Evolutionary conservation across 306 rosid species (phyloP).

Genomic region (Sindora glabra): DNA sequence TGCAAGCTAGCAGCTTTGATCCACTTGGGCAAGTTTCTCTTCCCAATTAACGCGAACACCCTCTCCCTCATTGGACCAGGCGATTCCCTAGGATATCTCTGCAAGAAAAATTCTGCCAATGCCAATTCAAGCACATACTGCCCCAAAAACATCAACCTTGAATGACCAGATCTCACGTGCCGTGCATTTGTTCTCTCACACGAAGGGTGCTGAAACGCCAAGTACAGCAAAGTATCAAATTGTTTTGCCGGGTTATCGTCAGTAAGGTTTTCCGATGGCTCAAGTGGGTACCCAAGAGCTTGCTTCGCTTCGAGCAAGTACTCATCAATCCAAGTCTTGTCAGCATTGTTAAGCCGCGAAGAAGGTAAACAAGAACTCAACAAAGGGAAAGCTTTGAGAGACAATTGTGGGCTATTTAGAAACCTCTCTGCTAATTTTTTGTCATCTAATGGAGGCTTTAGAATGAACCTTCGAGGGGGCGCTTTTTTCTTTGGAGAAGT

Average conservation of each 20-base stretch:
- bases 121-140: conserved; percentile 81
- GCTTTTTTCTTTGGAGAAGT: conserved; percentile 67
- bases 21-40: conserved; percentile 72
- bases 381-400: conserved; percentile 75
- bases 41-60: conserved; percentile 77
- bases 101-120: conserved; percentile 71
- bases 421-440: conserved; percentile 66
- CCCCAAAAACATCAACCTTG: conserved; percentile 78
- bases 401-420: conserved; percentile 80
- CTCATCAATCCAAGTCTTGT: conserved; percentile 81
- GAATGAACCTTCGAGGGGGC: conserved; percentile 59
- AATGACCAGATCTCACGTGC: conserved; percentile 75
- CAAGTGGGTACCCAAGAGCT: conserved; percentile 87
- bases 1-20: conserved; percentile 93
- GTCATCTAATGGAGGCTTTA: conserved; percentile 83
- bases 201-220: conserved; percentile 96
- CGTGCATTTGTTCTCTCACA: conserved; percentile 73
- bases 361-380: conserved; percentile 84
- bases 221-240: conserved; percentile 67
- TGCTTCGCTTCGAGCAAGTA: conserved; percentile 88
- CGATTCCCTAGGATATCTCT: conserved; percentile 91
- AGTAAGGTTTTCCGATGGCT: conserved; percentile 56
- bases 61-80: conserved; percentile 99
- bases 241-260: conserved; percentile 90
- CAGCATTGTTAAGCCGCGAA: conserved; percentile 76